Base-by-base conservation (phyloP, 371 early-diverging fungal genomes). In the Mucor circinelloides region DNA sequence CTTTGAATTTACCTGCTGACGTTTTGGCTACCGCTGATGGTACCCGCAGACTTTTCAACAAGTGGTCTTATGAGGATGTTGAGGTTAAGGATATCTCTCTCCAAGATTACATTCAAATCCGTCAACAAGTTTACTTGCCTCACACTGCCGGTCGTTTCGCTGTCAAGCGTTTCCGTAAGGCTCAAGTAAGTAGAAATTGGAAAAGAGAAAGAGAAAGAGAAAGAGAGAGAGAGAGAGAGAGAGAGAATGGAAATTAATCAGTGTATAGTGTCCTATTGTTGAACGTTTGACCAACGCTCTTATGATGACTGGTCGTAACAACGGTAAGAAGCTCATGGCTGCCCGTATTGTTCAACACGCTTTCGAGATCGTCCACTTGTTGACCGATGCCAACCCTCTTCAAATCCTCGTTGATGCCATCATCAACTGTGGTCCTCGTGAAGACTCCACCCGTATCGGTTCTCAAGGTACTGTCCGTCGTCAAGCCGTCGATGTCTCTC, bases 261-360 rank as follows among this genome's bases (percentile, higher is more conserved):
- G n/a, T 42, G 0, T 42, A 42, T 77, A 95, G 93, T 99, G 99
- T 90, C 99, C 99, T 70, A 94, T 99, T 71, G 97, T 98, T 69
- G 99, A 99, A 91, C 95, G 99, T 86, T 91, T 99, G 77, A 96
- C 97, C 87, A 98, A 98, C 94, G 95, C 97, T 69, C 89, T 99
- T 71, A 99, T 99, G 99, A 99, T 99, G 96, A 96, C 98, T 91
- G 99, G 99, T 75, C 98, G 99, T 84, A 99, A 99, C 95, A 99
- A 97, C 92, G 99, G 99, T 77, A 99, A 99, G 94, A 99, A 99
- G 91, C 88, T 97, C 73, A 93, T 99, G 94, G 98, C 99, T 78
- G 94, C 94, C 73, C 97, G 98, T 79, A 97, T 98, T 78, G 94
- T 99, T 81, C 96, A 98, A 91, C 97, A 99, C 89, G 96, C 99